These are phyloP conservation scores for Aspergillus latus DNA, from an alignment of 2,329 filamentous ascomycete species.

Conservation along the genomic window DNA sequence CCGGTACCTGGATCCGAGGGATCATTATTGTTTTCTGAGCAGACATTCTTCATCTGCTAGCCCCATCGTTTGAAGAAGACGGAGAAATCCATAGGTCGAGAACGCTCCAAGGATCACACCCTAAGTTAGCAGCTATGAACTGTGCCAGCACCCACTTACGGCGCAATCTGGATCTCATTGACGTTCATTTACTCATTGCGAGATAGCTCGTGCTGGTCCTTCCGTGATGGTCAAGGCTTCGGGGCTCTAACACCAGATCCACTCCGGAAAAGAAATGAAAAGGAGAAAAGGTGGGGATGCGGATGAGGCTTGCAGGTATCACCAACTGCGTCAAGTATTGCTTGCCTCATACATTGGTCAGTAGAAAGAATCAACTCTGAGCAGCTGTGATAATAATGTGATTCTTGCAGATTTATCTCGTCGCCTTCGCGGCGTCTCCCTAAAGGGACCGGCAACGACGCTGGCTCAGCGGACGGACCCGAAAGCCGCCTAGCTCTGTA, in stretches of 20 bases:
- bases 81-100: slow-evolving; percentile 12
- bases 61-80: slow-evolving; percentile 4
- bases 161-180: not conserved
- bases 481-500: slow-evolving; percentile 8
- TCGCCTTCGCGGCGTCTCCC: slow-evolving; percentile 13
- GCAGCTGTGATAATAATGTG: slow-evolving; percentile 24
- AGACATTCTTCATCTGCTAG: not conserved
- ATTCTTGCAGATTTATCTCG: slow-evolving; percentile 24
- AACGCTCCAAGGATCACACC: slow-evolving; percentile 3
- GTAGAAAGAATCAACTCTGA: slow-evolving; percentile 10
- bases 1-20: slow-evolving; percentile 9
- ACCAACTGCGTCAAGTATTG: slow-evolving; percentile 14
- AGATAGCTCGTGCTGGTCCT: not conserved
- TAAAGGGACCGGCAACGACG: slow-evolving; percentile 9
- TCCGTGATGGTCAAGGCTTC: not conserved
- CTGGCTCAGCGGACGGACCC: slow-evolving; percentile 12
- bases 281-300: slow-evolving; percentile 7
- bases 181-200: slow-evolving; percentile 9
- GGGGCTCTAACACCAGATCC: slow-evolving; percentile 1
- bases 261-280: slow-evolving; percentile 1
- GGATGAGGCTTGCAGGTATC: slow-evolving; percentile 13
- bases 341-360: slow-evolving; percentile 20
- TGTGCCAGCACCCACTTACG: slow-evolving; percentile 10
- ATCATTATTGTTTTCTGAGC: not conserved
- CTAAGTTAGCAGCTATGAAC: slow-evolving; percentile 13